Evolutionary conservation across 2,329 filamentous ascomycete species (phyloP), one percentile per base, ranked within the genome.

Genomic region (Thielaviopsis populi): DNA sequence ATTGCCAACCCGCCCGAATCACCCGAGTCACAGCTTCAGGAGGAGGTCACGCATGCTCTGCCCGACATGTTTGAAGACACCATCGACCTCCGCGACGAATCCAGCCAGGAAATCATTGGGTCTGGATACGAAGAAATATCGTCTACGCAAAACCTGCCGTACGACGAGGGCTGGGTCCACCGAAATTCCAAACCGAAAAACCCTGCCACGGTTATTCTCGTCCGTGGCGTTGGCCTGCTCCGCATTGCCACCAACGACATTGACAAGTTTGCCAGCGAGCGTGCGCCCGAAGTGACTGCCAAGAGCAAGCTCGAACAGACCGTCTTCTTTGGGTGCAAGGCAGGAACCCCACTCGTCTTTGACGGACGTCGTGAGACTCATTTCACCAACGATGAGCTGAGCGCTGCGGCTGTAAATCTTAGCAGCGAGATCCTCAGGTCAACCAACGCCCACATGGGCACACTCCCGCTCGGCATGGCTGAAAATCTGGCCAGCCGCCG

Each of bases 291-390:
- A 68, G 82, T 95, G 17, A 91, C 88, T 0, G 88, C 89, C 6
- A 94, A 90, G 74, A 89, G 85, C 74, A 96, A 94, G 74, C 80
- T 99, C 48, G 90, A 96, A 71, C 91, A 99, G 75, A 91, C 91
- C 1, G 88, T 97, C 0, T 97, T 96, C 74, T 97, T 90, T 71
- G 91, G 91, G 1, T 84, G 83, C 59, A 84, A 88, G 71, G 81
- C 86, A 67, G 84, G 89, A 70, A 97, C 91, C 69, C 88, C 92
- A n/a, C 75, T 99, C n/a, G 85, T 91, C 67, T 90, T 99, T 69
- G 83, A 86, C 53, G 81, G 85, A 53, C 82, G 83, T 67, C 78
- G 82, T 46, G 83, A 85, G 63, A 77, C 86, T 58, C 78, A 80
- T 3, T 95, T 94, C 68, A 78, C 83, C 0, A 74, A 80, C 19